These are phyloP conservation scores for Suillus ampliporus DNA, from an alignment of 768 basidiomycete species.

Conservation along the genomic window DNA sequence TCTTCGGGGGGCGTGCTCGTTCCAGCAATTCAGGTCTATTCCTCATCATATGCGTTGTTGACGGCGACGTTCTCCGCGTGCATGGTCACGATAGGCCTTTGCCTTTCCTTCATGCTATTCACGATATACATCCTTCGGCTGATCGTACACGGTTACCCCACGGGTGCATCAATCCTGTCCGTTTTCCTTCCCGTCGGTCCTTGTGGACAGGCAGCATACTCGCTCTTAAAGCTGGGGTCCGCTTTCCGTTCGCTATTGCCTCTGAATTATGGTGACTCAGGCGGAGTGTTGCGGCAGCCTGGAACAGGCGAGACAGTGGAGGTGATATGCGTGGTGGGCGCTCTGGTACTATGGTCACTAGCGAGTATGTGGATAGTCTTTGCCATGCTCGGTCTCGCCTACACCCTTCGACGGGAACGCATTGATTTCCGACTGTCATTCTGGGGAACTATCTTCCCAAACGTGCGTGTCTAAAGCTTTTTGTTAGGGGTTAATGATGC, in stretches of 20 bases:
- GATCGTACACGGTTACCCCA: conserved; percentile 59
- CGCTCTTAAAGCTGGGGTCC: conserved; percentile 60
- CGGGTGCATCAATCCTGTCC: conserved; percentile 54
- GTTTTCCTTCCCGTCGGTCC: conserved; percentile 80
- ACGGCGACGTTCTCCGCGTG: conserved; percentile 61
- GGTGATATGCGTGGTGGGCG: conserved; percentile 49
- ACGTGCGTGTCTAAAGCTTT: conserved; percentile 45
- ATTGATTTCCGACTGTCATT: conserved; percentile 61
- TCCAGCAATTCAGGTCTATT: conserved; percentile 49
- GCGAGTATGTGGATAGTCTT: conserved; percentile 68
- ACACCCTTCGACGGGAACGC: conserved; percentile 44
- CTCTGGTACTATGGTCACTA: conserved; percentile 65
- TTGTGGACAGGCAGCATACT: conserved; percentile 68
- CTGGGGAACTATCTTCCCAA: conserved; percentile 78
- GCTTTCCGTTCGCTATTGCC: conserved; percentile 47
- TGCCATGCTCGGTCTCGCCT: conserved; percentile 54
- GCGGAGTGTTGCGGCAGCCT: conserved; percentile 39
- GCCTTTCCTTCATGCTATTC: conserved; percentile 68
- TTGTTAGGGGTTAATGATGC: not conserved
- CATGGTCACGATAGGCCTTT: conserved; percentile 59
- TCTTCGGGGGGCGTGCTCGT: conserved; percentile 70
- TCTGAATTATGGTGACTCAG: conserved; percentile 35
- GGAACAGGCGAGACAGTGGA: conserved; percentile 48
- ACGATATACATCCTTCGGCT: conserved; percentile 67
- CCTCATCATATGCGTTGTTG: conserved; percentile 54